A percentile compares a stretch with the other conserved stretches of the same genome.
phyloP scores from a whole-genome alignment of 1,284 basidiomycete species.

The Papiliotrema fonsecae region DNA sequence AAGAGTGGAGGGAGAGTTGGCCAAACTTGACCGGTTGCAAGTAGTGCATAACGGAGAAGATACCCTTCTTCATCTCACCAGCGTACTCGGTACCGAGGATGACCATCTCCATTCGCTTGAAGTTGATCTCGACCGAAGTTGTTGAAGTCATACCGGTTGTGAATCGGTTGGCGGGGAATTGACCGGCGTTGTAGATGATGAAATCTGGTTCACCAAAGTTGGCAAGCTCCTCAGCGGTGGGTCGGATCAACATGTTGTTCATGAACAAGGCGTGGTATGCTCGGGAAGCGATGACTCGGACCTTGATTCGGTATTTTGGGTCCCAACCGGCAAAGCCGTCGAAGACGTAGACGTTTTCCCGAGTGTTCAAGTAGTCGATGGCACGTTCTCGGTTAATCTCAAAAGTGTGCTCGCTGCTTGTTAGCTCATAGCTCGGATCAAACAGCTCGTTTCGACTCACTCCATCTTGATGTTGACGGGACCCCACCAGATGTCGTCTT shows the following conservation, averaged over 20 bases:
- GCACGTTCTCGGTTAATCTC: conserved; percentile 99
- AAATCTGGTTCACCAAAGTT: conserved; percentile 98
- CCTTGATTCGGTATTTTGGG: conserved; percentile 99
- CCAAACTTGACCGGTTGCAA: conserved; percentile 98
- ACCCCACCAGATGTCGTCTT: conserved; percentile 99
- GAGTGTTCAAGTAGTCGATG: conserved; percentile 98
- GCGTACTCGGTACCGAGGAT: conserved; percentile 99
- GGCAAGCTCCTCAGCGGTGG: conserved; percentile 88
- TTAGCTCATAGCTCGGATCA: conserved; percentile 9
- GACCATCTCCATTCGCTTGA: conserved; percentile 99
- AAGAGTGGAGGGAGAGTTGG: conserved; percentile 97
- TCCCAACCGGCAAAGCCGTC: conserved; percentile 92
- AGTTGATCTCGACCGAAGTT: conserved; percentile 99
- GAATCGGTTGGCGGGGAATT: conserved; percentile 99
- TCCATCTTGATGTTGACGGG: conserved; percentile 99
- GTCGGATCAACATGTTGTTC: conserved; percentile 99
- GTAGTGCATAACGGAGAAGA: conserved; percentile 99
- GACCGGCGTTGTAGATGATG: conserved; percentile 99
- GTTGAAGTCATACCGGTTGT: conserved; percentile 99
- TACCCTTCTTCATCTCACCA: conserved; percentile 99
- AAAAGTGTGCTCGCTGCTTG: conserved; percentile 76
- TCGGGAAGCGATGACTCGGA: conserved; percentile 95
- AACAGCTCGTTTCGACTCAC: conserved; percentile 52
- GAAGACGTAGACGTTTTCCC: conserved; percentile 98
- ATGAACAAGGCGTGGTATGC: conserved; percentile 99